Base-by-base conservation (phyloP, 1,284 basidiomycete genomes). In the Sphagnurus paluster region DNA sequence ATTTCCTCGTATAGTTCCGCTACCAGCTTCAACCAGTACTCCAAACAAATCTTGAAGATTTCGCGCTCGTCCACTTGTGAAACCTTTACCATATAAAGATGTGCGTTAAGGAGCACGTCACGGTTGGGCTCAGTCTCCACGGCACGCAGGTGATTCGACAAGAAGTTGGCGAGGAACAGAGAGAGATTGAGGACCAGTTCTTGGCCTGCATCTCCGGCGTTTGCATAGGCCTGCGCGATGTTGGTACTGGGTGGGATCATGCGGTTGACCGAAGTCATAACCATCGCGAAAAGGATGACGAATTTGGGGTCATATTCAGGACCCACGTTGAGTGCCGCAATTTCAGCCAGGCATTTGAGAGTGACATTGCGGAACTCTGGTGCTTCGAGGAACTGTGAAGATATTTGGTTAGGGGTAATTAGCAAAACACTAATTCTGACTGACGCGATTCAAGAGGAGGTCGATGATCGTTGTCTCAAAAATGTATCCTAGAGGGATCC, bases 21-120 rank as follows among this genome's bases (percentile, higher is more conserved):
- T 7, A 99, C 97, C n/a, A 99, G 86, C 70, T 97, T 98, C 45
- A 91, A 73, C 97, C 97, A 99, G 71, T 99, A 99, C 66, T 99
- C 97, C 59, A 99, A 73, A 61, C 95, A 98, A 60, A 99, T 98
- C 72, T 99, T 99, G 85, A 99, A 99, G 53, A 99, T 88, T 68
- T 99, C 97, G 44, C 96, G 85, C 66, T 99, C 97, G 59, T 98
- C 96, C 21, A 99, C 97, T 58, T 96, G 95, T 0, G 93, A 96
- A 37, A 99, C 87, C 70, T 99, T 99, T 67, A 99, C 93, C 79
- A 99, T 92, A 71, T 99, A 99, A 25, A 98, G 75, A 70, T 99
- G 97, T 1, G 96, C 94, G 63, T 98, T 98, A 49, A 97, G 80
- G 17, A 99, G 77, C 1, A 99, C 90, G 60, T 98, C 95, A 44